Evolutionary conservation across 208 protist genomes (phyloP).

Genomic region (Trypanosoma vivax): DNA sequence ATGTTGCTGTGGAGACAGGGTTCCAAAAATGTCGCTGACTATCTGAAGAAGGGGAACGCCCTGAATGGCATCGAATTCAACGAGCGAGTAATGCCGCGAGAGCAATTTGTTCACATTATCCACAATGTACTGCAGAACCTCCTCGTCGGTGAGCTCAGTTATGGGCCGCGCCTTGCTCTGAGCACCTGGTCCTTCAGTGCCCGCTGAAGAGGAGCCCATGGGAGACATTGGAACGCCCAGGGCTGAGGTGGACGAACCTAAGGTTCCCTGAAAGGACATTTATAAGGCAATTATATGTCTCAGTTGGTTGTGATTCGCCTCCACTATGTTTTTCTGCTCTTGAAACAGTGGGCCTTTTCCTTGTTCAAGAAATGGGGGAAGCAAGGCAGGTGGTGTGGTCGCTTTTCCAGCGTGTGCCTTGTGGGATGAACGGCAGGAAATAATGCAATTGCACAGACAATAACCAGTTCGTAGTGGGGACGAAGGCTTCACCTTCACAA

Average conservation of each 20-base stretch:
- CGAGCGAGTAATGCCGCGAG: conserved; percentile 68
- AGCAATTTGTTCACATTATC: conserved; percentile 75
- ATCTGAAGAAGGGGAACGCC: conserved; percentile 71
- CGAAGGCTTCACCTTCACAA: no score
- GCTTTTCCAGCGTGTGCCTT: no score
- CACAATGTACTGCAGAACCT: conserved; percentile 75
- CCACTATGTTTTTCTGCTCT: no score
- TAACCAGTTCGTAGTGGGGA: no score
- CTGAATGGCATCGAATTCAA: conserved; percentile 78
- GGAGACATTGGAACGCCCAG: neutral
- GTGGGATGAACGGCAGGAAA: no score
- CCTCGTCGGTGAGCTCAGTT: conserved; percentile 42
- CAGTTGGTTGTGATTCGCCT: no score
- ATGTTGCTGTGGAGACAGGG: conserved; percentile 49
- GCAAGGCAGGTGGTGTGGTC: no score
- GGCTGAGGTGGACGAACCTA: neutral
- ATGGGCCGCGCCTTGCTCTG: conserved; percentile 10
- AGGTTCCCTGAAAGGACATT: no score
- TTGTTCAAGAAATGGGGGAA: no score
- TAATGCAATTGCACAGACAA: no score
- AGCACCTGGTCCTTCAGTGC: neutral
- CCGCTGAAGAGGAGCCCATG: neutral
- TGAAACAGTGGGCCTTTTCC: no score
- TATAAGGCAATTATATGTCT: no score
- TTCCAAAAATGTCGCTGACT: conserved; percentile 78